phyloP scores from a whole-genome alignment of 495 filamentous ascomycete genomes.

The Hyaloscypha finlandica region DNA sequence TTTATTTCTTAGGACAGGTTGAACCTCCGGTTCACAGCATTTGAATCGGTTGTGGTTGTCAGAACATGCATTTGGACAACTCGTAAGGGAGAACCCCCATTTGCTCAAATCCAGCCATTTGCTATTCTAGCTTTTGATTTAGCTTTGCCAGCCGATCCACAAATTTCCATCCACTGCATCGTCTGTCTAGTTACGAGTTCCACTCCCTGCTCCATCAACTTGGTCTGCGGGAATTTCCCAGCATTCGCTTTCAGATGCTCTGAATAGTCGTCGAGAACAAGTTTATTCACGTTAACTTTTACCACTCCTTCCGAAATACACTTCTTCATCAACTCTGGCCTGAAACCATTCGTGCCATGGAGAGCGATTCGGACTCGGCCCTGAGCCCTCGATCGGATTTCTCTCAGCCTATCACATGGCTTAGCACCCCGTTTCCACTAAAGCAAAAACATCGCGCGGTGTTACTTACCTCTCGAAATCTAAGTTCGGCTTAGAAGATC shows the following conservation, averaged over 20 bases:
- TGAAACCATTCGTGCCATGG: conserved; percentile 17
- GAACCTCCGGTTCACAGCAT: too few species aligned
- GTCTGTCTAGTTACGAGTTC: conserved; percentile 8
- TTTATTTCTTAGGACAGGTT: too few species aligned
- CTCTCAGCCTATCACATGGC: background rate
- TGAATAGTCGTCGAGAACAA: conserved; percentile 16
- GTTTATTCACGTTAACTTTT: conserved; percentile 17
- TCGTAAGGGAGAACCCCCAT: background rate
- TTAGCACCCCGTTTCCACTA: background rate
- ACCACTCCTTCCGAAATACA: conserved; percentile 13
- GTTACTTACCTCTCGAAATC: conserved; percentile 14
- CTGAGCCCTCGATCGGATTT: background rate
- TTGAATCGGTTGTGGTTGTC: too few species aligned
- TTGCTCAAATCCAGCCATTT: too few species aligned
- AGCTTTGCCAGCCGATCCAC: conserved; percentile 16
- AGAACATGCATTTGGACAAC: too few species aligned
- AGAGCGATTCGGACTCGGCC: conserved; percentile 12
- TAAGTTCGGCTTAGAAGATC: conserved; percentile 59
- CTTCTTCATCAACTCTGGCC: conserved; percentile 14
- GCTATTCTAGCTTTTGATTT: background rate
- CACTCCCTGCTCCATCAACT: conserved; percentile 18
- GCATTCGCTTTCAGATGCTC: conserved; percentile 6
- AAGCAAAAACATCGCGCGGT: too few species aligned
- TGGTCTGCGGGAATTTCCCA: conserved; percentile 13
- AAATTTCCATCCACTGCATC: conserved; percentile 20